phyloP scores from a whole-genome alignment of 2,329 filamentous ascomycete species.

The Periconia sp. region DNA sequence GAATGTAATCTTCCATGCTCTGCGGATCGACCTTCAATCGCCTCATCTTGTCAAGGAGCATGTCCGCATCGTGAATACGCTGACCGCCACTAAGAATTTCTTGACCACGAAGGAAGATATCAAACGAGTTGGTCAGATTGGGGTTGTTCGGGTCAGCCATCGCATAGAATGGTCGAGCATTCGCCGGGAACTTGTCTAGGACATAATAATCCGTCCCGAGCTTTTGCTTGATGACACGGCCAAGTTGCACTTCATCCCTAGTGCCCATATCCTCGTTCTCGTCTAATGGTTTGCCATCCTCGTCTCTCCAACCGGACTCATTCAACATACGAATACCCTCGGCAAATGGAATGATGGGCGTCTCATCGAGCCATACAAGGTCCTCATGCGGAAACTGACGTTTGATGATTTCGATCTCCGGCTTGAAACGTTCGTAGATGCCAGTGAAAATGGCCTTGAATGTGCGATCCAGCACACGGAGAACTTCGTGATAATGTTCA shows the following conservation, averaged over 20 bases:
- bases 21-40: slow-evolving; percentile 75
- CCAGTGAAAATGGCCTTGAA: slow-evolving; percentile 81
- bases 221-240: slow-evolving; percentile 83
- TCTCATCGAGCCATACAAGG: slow-evolving; percentile 85
- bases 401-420: slow-evolving; percentile 80
- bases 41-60: slow-evolving; percentile 79
- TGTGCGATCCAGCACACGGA: slow-evolving; percentile 77
- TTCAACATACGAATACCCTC: slow-evolving; percentile 84
- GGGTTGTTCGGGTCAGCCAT: slow-evolving; percentile 79
- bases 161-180: slow-evolving; percentile 88
- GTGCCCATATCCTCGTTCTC: slow-evolving; percentile 83
- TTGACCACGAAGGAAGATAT: slow-evolving; percentile 92
- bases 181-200: slow-evolving; percentile 87
- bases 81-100: slow-evolving; percentile 93
- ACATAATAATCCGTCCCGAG: slow-evolving; percentile 92
- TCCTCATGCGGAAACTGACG: slow-evolving; percentile 86
- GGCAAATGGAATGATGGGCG: slow-evolving; percentile 78
- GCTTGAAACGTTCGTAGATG: slow-evolving; percentile 70
- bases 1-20: slow-evolving; percentile 89
- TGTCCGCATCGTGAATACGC: slow-evolving; percentile 81
- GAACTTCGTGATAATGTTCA: slow-evolving; percentile 86
- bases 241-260: slow-evolving; percentile 84
- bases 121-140: slow-evolving; percentile 86
- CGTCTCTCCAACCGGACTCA: slow-evolving; percentile 75
- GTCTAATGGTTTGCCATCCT: slow-evolving; percentile 74